Percentiles rank a stretch among this genome's conserved stretches.
Conservation (phyloP, 1,284 basidiomycete species). For the Heterobasidion occidentale region DNA sequence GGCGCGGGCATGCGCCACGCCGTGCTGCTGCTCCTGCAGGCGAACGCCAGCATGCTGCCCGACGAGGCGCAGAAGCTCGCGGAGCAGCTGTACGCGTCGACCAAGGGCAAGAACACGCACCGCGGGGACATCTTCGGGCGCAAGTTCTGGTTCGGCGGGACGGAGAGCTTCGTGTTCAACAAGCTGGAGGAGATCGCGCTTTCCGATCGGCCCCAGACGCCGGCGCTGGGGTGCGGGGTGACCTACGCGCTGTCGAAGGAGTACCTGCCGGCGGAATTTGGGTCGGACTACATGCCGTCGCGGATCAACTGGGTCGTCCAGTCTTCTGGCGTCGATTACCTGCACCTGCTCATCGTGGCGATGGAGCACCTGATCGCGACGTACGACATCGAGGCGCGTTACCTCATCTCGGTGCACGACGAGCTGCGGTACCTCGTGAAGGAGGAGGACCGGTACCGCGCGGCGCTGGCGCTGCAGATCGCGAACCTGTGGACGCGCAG, state of each 20-base stretch:
- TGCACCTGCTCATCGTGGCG: slow-evolving; percentile 91
- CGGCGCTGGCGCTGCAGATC: slow-evolving; percentile 90
- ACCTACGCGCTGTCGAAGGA: slow-evolving; percentile 89
- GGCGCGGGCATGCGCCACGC: slow-evolving; percentile 97
- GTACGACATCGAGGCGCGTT: slow-evolving; percentile 87
- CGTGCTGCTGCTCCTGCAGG: slow-evolving; percentile 82
- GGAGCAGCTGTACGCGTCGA: slow-evolving; percentile 84
- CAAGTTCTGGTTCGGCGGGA: slow-evolving; percentile 96
- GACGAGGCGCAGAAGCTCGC: slow-evolving; percentile 80
- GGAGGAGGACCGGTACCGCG: slow-evolving; percentile 84
- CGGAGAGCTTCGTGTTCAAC: slow-evolving; percentile 98
- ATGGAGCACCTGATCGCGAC: slow-evolving; percentile 85
- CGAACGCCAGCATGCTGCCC: slow-evolving; percentile 73
- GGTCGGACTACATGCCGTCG: slow-evolving; percentile 89
- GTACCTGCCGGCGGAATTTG: slow-evolving; percentile 73
- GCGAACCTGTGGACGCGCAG: slow-evolving; percentile 95
- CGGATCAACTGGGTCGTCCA: slow-evolving; percentile 99
- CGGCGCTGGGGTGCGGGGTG: slow-evolving; percentile 90
- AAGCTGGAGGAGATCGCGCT: slow-evolving; percentile 94
- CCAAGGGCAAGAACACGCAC: slow-evolving; percentile 87
- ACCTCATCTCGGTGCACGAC: slow-evolving; percentile 96
- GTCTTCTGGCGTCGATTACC: slow-evolving; percentile 96
- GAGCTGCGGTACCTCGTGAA: slow-evolving; percentile 91
- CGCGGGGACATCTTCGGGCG: slow-evolving; percentile 61
- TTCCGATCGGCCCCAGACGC: slow-evolving; percentile 83